Base-by-base conservation (phyloP, 2,329 filamentous ascomycete genomes). In the Neofusicoccum parvum region DNA sequence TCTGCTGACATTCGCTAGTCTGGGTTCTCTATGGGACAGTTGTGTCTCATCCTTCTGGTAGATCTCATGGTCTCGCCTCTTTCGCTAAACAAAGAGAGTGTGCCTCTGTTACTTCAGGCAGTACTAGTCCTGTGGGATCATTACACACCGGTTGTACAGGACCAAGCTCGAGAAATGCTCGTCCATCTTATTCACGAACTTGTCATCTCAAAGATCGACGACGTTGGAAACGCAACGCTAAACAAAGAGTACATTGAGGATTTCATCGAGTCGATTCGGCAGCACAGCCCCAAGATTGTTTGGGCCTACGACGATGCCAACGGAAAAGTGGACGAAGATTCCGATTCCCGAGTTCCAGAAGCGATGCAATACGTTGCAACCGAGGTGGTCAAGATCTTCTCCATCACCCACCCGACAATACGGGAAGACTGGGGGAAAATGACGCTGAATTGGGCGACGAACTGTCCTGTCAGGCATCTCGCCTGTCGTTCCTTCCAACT, bases 401-500 rank as follows among this genome's bases (percentile, higher is more conserved):
- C 91, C 68, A 82, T 94, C 53, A 89, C 90, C 1, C 96, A 93
- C 72, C 92, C 94, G 3, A 89, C 90, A 0, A 90, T 99, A 68
- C 92, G 93, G 72, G 92, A 96, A 71, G 87, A 94, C 62, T 98
- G 94, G 94, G 92, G 91, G 7, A 91, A 92, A 69, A 85, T 96
- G 37, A 94, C 94, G 0, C 81, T 99, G 68, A 93, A 90, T 11
- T 99, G 95, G 95, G 96, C 95, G 10, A 98, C 95, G 0, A 97
- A 94, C 3, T 99, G 96, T 75, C 92, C 95, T 0, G 96, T 99
- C 5, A 86, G 94, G 56, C 95, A 99, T 80, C 83, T 99, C 60
- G 95, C 95, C 1, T 99, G 96, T 75, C 90, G 95, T 34, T 99
- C 96, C 0, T 98, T 99, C 79, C 96, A 99, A 75, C 90, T 99